Evolutionary conservation across 345 rosid genomes (phyloP).

Genomic region (Gossypium longicalyx): DNA sequence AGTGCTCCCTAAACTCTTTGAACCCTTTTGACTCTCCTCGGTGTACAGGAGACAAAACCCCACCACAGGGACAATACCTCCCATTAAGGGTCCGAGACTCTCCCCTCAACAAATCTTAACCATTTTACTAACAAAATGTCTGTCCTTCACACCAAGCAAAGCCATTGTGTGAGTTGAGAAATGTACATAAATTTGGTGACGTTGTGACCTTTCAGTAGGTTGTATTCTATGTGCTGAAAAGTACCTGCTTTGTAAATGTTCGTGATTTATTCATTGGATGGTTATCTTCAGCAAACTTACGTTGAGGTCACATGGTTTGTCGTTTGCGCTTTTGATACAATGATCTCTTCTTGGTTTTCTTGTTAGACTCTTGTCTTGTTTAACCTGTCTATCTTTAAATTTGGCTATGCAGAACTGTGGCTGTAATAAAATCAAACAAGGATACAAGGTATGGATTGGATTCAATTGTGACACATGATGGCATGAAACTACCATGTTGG

Average conservation of each 20-base stretch:
- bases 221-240: conserved; percentile 1
- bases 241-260: background rate
- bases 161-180: background rate
- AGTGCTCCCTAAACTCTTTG: too few species aligned
- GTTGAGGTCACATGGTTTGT: background rate
- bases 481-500: conserved; percentile 71
- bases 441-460: conserved; percentile 71
- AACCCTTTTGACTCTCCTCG: too few species aligned
- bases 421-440: conserved; percentile 75
- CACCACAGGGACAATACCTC: too few species aligned
- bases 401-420: conserved; percentile 47
- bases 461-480: conserved; percentile 81
- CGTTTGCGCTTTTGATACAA: background rate
- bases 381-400: background rate
- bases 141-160: background rate
- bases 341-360: background rate
- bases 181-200: background rate
- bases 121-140: background rate
- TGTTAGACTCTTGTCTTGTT: background rate
- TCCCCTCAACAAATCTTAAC: background rate
- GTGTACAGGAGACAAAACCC: too few species aligned
- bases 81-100: too few species aligned
- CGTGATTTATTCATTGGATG: background rate
- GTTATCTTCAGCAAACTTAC: background rate
- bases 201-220: background rate